phyloP scores from a whole-genome alignment of 108 stramenopile species.

The Nannochloropsis oceanica region DNA sequence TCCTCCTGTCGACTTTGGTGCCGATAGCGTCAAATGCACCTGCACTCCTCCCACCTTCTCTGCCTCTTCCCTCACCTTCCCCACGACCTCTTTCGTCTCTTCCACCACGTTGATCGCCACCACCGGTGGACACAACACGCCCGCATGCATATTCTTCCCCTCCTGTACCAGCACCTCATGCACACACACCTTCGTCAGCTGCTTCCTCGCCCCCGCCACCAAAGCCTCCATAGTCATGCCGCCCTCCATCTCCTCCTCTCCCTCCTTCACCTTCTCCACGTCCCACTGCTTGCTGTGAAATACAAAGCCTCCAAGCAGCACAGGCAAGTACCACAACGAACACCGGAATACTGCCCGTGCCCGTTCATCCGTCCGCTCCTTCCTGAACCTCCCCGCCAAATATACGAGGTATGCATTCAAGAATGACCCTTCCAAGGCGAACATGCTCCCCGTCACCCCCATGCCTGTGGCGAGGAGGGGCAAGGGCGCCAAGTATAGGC shows the following conservation, averaged over 20 bases:
- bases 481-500: conserved; percentile 60
- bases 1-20: neutral
- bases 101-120: neutral
- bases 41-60: neutral
- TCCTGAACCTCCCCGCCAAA: conserved; percentile 55
- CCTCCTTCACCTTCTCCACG: neutral
- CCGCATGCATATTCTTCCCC: neutral
- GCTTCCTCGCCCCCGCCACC: neutral
- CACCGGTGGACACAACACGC: neutral
- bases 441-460: conserved; percentile 86
- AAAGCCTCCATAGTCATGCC: neutral
- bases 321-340: conserved; percentile 89
- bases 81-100: neutral
- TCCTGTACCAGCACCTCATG: neutral
- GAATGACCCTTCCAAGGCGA: conserved; percentile 71
- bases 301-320: conserved; percentile 70
- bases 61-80: neutral
- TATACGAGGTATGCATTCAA: conserved; percentile 62
- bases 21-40: neutral
- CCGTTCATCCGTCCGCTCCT: conserved; percentile 71
- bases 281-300: conserved; percentile 59
- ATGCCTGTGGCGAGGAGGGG: conserved; percentile 57
- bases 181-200: neutral
- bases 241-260: neutral
- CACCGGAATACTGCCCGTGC: conserved; percentile 84